Evolutionary conservation across 768 basidiomycete genomes (phyloP), one percentile per base, ranked within the genome.

Genomic region (Trametes elegans): DNA sequence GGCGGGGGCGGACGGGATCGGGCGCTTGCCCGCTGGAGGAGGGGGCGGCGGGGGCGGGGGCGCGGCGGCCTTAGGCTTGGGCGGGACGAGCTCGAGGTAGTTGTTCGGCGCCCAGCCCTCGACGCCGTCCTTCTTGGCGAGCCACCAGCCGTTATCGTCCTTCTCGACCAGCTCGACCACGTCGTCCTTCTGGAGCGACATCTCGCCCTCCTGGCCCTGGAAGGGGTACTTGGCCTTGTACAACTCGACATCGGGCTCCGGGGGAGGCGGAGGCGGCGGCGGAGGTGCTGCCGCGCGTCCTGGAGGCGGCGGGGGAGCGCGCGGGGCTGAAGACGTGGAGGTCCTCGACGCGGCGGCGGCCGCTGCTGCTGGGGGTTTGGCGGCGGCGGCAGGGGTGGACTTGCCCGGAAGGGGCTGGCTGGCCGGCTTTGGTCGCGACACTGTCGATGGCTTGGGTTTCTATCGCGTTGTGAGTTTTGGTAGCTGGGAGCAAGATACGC

Each of bases 71-170:
- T 82, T 83, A 2, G 84, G 79, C 60, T 80, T 83, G 19, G 81
- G 81, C 16, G 85, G 84, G 5, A 87, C 81, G 29, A 88, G 78
- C 67, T 97, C 94, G 7, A 96, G 83, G 66, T 94, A 97, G 69
- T 93, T 94, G 61, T 87, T 85, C 2, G 97, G 97, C 18, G 95
- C 93, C 94, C 95, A 99, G 13, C 93, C 97, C 67, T 98, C 93
- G 16, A 74, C 72, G 2, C 80, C 81, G 48, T 78, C 80, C 71
- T 88, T 93, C 78, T 87, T 90, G 53, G 98, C 88, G 28, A 97
- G 78, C 96, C 97, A 98, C 97, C 97, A 99, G 3, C 96, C 97
- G 63, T 96, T 96, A 56, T 94, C 84, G 66, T 88, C 86, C 68
- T 97, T 93, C 74, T 96, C 87, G 28, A 94, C 76, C 18, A 98